A percentile compares a stretch with the other conserved stretches of the same genome.
Evolutionary conservation across 768 basidiomycete species (phyloP).

Genomic region (Candolleomyces efflorescens): DNA sequence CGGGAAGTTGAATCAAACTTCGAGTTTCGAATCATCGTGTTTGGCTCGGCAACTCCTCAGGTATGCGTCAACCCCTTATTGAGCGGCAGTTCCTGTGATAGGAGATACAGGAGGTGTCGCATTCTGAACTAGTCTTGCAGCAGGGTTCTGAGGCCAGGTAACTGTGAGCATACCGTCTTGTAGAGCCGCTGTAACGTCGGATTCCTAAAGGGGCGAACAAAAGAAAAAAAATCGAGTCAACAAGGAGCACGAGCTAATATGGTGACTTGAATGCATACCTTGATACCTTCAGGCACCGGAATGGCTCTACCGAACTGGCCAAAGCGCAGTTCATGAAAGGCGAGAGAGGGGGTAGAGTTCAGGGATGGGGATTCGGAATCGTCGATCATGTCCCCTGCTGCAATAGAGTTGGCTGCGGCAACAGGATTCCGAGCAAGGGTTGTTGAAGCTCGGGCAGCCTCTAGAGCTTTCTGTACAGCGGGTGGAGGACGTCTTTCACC

Average conservation of each 20-base stretch:
- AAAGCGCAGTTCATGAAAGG: constrained; percentile 37
- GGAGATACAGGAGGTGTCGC: constrained; percentile 4
- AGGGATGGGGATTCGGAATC: not conserved
- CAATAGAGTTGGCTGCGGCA: constrained; percentile 9
- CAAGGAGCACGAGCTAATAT: not conserved
- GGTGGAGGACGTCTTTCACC: constrained; percentile 28
- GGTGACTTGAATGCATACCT: constrained; percentile 25
- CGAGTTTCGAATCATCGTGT: not conserved
- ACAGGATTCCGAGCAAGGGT: constrained; percentile 9
- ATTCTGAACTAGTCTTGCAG: not conserved
- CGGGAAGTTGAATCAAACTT: no score
- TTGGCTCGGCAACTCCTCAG: not conserved
- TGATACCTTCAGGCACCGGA: constrained; percentile 31
- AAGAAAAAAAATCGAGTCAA: constrained; percentile 18
- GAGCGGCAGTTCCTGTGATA: not conserved
- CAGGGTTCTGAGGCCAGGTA: constrained; percentile 33
- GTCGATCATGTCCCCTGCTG: constrained; percentile 13
- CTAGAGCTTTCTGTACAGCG: constrained; percentile 1
- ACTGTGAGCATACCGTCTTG: constrained; percentile 39
- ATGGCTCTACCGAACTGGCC: constrained; percentile 39
- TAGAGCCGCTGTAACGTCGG: constrained; percentile 31
- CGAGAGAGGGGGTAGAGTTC: not conserved
- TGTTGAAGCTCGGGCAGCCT: constrained; percentile 5
- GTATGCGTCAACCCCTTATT: not conserved
- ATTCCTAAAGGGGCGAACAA: constrained; percentile 24